Conservation (phyloP, 2,329 filamentous ascomycete species). For the Diaporthe nobilis region DNA sequence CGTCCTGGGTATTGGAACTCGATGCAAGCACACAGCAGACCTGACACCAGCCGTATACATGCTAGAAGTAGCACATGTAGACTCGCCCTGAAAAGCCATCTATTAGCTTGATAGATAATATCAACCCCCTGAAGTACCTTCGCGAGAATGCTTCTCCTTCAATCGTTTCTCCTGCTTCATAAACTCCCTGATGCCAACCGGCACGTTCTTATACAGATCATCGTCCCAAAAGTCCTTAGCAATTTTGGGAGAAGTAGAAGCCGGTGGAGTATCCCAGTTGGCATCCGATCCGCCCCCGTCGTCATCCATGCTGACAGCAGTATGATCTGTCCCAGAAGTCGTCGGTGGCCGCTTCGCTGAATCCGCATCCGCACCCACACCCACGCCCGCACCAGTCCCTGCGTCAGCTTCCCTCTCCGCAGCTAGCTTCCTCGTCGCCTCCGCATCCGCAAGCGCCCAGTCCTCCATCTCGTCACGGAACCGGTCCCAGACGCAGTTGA, state of each 20-base stretch:
- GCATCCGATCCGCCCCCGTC: conserved; percentile 82
- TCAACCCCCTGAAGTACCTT: conserved; percentile 64
- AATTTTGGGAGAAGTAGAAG: conserved; percentile 53
- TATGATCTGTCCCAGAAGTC: conserved; percentile 48
- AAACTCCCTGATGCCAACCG: conserved; percentile 94
- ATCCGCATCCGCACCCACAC: background rate
- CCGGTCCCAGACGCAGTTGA: conserved; percentile 96
- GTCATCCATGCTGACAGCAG: conserved; percentile 78
- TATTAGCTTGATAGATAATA: conserved; percentile 10
- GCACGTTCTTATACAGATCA: conserved; percentile 83
- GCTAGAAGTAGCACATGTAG: background rate
- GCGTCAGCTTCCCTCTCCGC: conserved; percentile 49
- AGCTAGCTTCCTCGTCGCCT: conserved; percentile 71
- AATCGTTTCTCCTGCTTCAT: conserved; percentile 97
- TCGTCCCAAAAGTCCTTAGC: conserved; percentile 71
- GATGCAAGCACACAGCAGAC: background rate
- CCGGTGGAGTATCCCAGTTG: conserved; percentile 69
- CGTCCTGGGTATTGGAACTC: background rate
- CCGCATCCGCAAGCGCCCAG: conserved; percentile 77
- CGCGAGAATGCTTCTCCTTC: conserved; percentile 78
- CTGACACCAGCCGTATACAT: background rate
- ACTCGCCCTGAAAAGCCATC: background rate
- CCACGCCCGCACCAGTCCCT: conserved; percentile 35
- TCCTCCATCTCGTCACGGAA: conserved; percentile 94
- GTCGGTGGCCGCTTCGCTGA: conserved; percentile 36